Base-by-base conservation (phyloP, 495 filamentous ascomycete genomes). In the Pyrenula aspistea region DNA sequence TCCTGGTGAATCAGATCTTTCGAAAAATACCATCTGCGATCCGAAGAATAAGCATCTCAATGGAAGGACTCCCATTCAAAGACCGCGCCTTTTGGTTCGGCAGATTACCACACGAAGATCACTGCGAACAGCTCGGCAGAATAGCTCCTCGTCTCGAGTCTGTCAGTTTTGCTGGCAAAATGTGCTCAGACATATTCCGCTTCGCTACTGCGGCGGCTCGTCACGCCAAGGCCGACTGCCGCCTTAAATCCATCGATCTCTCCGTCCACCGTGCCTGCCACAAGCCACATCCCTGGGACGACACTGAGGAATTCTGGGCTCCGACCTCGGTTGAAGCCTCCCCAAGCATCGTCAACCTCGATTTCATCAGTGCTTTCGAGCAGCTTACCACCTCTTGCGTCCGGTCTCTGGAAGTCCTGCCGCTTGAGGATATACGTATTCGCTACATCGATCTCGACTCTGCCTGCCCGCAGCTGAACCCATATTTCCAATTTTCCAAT, bases 401-500 rank as follows among this genome's bases (percentile, higher is more conserved):
- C n/a, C 70, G 76, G 22, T 71, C 79, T 22, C 67, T 88, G 12
- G 71, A 75, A 10, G 65, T 69, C 15, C 75, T 85, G 55, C 72
- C 72, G 42, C 68, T 89, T 12, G 65, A 79, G 22, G 77, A 77
- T 62, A 67, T 89, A 22, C 72, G 83, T 55, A 85, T 89, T 60
- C 82, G 84, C 54, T 88, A 84, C 63, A 80, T 89, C 22, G 85
- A 89, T 63, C 75, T 88, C 1, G 84, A 84, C 77, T 74, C 69
- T 64, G 72, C 64, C 12, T 63, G 64, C 51, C 70, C 63, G 0
- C 77, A 77, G 2, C 68, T 87, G 1, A 88, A 87, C 59, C 85
- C 85, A 0, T 80, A 82, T 60, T 89, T 87, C 62, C 69, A 83
- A 58, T 68, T 87, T 12, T 65, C 71, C 12, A 68, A 80, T 58